Conservation (phyloP, 768 basidiomycete genomes). For the Tricholomella constricta region DNA sequence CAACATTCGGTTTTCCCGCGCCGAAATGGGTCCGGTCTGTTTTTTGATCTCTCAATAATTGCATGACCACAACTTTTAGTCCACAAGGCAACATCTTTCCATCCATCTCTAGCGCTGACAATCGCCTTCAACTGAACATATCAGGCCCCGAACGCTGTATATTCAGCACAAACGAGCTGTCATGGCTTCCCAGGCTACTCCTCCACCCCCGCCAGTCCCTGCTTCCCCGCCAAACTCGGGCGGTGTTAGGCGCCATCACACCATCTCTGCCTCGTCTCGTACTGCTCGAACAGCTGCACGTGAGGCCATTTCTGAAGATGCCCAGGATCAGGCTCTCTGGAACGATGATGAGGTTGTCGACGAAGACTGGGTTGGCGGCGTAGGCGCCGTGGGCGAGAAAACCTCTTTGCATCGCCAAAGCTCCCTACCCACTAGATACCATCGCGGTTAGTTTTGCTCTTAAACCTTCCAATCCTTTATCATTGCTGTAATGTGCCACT, state of each 20-base stretch:
- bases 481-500: conserved; percentile 15
- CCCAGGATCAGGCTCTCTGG: conserved; percentile 55
- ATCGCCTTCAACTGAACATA: not conserved
- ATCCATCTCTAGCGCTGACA: conserved; percentile 8
- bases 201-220: conserved; percentile 41
- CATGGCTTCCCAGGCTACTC: conserved; percentile 38
- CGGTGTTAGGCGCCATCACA: conserved; percentile 80
- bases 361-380: conserved; percentile 79
- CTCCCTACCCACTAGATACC: conserved; percentile 80
- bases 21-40: conserved; percentile 14
- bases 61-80: conserved; percentile 4
- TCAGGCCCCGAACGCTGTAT: conserved; percentile 12
- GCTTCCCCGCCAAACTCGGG: conserved; percentile 42
- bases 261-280: conserved; percentile 76
- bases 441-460: conserved; percentile 55
- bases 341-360: conserved; percentile 79
- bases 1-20: not conserved
- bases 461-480: conserved; percentile 1
- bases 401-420: conserved; percentile 77
- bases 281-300: conserved; percentile 60
- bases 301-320: conserved; percentile 69
- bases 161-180: conserved; percentile 9
- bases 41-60: conserved; percentile 13
- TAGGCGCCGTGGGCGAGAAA: conserved; percentile 85
- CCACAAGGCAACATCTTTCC: conserved; percentile 14